Evolutionary conservation across 176 grass and related monocot genomes (phyloP).

Genomic region (Avena sativa): DNA sequence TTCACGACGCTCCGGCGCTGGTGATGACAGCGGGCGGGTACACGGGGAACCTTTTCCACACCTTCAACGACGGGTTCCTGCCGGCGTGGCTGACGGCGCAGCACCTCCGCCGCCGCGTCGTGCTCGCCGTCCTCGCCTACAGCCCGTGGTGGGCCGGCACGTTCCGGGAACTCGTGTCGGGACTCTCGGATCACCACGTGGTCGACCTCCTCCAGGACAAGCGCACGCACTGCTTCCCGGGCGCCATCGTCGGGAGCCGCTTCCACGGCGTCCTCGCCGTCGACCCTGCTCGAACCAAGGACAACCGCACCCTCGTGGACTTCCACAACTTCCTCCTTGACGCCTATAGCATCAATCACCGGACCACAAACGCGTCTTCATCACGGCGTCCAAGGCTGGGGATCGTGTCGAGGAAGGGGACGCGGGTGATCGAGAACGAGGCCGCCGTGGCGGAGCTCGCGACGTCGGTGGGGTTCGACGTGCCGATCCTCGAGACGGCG

Average conservation of each 20-base stretch:
- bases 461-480: conserved; percentile 46
- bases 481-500: conserved; percentile 55
- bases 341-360: conserved; percentile 23
- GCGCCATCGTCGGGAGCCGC: conserved; percentile 56
- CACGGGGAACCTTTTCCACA: conserved; percentile 73
- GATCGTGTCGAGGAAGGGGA: conserved; percentile 62
- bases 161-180: conserved; percentile 55
- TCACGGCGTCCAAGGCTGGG: conserved; percentile 44
- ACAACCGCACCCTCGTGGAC: conserved; percentile 52
- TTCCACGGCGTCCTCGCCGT: conserved; percentile 62
- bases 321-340: conserved; percentile 51
- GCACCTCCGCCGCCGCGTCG: conserved; percentile 54
- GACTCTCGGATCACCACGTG: conserved; percentile 45
- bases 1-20: conserved; percentile 56
- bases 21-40: conserved; percentile 67
- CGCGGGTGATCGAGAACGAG: conserved; percentile 75
- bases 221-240: conserved; percentile 15
- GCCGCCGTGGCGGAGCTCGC: conserved; percentile 40
- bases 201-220: conserved; percentile 62
- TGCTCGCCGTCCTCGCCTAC: conserved; percentile 62
- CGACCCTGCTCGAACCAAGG: conserved; percentile 28
- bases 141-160: conserved; percentile 61
- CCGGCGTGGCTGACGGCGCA: conserved; percentile 67
- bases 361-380: too few relatives aligned
- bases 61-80: conserved; percentile 69